phyloP scores from a whole-genome alignment of 768 basidiomycete genomes.

The Artomyces pyxidatus region DNA sequence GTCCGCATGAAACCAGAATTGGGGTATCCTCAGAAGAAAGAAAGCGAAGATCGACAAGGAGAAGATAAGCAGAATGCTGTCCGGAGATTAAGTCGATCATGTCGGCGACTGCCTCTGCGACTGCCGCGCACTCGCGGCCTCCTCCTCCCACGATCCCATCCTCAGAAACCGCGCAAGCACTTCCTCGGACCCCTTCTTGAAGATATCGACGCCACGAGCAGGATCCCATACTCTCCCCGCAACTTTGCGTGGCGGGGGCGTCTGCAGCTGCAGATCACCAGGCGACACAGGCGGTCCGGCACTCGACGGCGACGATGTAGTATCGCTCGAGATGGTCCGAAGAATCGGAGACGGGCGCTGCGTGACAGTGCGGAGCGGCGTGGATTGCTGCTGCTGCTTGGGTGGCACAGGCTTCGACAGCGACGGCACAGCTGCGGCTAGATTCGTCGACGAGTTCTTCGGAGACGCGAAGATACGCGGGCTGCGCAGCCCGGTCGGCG shows the following conservation, averaged over 20 bases:
- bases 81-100: too few species aligned
- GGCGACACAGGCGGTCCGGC: constrained; percentile 43
- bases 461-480: constrained; percentile 18
- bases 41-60: too few species aligned
- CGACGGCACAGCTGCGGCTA: constrained; percentile 7
- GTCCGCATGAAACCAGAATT: too few species aligned
- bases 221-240: constrained; percentile 77
- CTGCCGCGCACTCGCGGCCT: too few species aligned
- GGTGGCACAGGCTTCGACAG: constrained; percentile 10
- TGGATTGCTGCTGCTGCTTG: not conserved
- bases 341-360: constrained; percentile 20
- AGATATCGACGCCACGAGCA: constrained; percentile 73
- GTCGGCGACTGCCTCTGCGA: constrained; percentile 13
- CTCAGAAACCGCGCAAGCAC: constrained; percentile 78
- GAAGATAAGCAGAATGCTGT: too few species aligned
- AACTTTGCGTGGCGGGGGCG: constrained; percentile 28
- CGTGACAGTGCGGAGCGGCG: constrained; percentile 12
- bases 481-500: constrained; percentile 21
- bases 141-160: constrained; percentile 66
- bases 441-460: constrained; percentile 15
- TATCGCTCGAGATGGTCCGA: constrained; percentile 39
- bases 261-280: constrained; percentile 26
- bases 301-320: constrained; percentile 46
- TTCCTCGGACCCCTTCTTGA: constrained; percentile 84
- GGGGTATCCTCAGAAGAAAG: too few species aligned